Percentiles rank a stretch among this genome's conserved stretches.
Evolutionary conservation across 2,329 filamentous ascomycete genomes (phyloP).

Genomic region (Xylaria hypoxylon): DNA sequence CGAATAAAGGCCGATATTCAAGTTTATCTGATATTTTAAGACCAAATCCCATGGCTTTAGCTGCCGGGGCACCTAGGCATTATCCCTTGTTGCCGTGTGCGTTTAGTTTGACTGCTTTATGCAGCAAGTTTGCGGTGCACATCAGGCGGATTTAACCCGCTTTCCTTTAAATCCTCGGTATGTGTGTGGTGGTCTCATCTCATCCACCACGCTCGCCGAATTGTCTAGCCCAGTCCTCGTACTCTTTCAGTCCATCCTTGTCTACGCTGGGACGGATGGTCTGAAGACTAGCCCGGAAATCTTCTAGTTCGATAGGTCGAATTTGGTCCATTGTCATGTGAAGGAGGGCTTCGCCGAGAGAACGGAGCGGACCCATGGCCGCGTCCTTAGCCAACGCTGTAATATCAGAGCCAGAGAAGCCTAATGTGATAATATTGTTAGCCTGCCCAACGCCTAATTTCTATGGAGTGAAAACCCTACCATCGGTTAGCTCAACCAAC

Average conservation of each 20-base stretch:
- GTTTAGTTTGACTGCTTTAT: not conserved
- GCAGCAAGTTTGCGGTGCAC: not conserved
- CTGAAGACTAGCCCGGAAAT: slow-evolving; percentile 85
- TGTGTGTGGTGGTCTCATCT: slow-evolving; percentile 29
- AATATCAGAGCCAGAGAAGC: slow-evolving; percentile 97
- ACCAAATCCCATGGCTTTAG: slow-evolving; percentile 3
- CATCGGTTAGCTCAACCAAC: slow-evolving; percentile 85
- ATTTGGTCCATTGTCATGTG: slow-evolving; percentile 96
- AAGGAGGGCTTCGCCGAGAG: slow-evolving; percentile 87
- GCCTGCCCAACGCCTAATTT: not conserved
- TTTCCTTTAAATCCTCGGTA: not conserved
- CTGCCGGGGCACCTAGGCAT: not conserved
- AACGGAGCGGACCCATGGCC: slow-evolving; percentile 94
- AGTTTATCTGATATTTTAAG: slow-evolving; percentile 13
- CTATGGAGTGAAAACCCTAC: slow-evolving; percentile 57
- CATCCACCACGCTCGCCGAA: slow-evolving; percentile 92
- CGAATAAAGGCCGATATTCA: slow-evolving; percentile 24
- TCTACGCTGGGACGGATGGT: slow-evolving; percentile 93
- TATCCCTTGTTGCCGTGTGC: not conserved
- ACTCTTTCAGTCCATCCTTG: slow-evolving; percentile 83
- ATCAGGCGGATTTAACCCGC: not conserved
- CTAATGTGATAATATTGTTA: slow-evolving; percentile 58
- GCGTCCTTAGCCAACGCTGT: slow-evolving; percentile 97
- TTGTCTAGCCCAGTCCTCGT: slow-evolving; percentile 93
- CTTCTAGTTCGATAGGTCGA: slow-evolving; percentile 81